phyloP scores from a whole-genome alignment of 371 early-diverging fungal genomes.

The Mortierella sp. region DNA sequence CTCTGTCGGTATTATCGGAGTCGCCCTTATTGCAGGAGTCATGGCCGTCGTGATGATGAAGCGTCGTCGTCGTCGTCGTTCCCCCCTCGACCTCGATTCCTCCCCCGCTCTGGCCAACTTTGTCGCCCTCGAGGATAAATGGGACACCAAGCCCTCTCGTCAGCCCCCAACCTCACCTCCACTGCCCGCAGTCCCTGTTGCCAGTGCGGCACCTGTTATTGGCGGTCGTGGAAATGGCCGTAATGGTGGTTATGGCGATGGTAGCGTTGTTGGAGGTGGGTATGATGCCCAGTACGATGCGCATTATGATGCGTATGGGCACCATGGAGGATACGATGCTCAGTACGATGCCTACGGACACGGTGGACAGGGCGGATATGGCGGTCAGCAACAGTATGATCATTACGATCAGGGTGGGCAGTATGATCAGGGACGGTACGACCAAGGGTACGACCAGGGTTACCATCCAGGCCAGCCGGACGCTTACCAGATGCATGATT shows the following conservation, averaged over 20 bases:
- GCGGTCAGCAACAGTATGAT: constrained; percentile 16
- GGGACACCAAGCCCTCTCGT: constrained; percentile 27
- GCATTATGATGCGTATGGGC: constrained; percentile 31
- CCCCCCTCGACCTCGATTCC: constrained; percentile 41
- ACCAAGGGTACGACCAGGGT: constrained; percentile 19
- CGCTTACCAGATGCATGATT: constrained; percentile 26
- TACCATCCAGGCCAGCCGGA: constrained; percentile 19
- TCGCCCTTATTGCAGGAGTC: constrained; percentile 31
- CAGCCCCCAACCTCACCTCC: constrained; percentile 22
- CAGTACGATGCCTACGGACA: constrained; percentile 37
- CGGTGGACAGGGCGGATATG: background rate
- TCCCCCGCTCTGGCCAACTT: constrained; percentile 23
- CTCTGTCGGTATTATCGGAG: constrained; percentile 40
- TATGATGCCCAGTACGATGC: constrained; percentile 34
- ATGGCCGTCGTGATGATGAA: constrained; percentile 43
- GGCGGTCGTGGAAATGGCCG: constrained; percentile 2
- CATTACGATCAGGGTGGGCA: constrained; percentile 13
- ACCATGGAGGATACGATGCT: constrained; percentile 26
- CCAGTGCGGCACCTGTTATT: constrained; percentile 24
- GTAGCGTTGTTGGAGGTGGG: constrained; percentile 13
- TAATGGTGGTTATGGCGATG: background rate
- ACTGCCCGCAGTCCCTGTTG: constrained; percentile 29
- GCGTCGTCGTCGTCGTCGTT: constrained; percentile 35
- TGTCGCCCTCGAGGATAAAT: constrained; percentile 26
- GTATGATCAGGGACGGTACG: constrained; percentile 20